These are phyloP conservation scores for Ceratobasidium sp. DNA, from an alignment of 1,284 basidiomycete genomes.

Conservation along the genomic window DNA sequence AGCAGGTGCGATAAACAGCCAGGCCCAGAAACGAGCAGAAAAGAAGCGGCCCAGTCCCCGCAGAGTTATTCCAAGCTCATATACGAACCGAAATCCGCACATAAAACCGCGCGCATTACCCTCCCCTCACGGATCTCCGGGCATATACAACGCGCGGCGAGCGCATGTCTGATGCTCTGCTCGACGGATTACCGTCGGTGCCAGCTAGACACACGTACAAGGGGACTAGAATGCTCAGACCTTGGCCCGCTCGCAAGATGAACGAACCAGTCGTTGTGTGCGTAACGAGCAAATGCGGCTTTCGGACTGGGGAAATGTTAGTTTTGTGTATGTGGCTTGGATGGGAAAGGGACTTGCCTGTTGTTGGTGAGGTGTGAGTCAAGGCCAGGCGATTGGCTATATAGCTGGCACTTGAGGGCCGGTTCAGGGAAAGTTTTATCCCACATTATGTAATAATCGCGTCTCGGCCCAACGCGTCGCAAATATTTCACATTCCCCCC, in stretches of 20 bases:
- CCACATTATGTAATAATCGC: too few species aligned
- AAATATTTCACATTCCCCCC: too few species aligned
- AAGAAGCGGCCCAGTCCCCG: slow-evolving; percentile 31
- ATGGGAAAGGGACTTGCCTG: neutral
- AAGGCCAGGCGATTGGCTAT: neutral
- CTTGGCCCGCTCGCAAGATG: slow-evolving; percentile 42
- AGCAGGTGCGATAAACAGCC: slow-evolving; percentile 22
- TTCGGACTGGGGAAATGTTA: slow-evolving; percentile 29
- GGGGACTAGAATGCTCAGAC: slow-evolving; percentile 44
- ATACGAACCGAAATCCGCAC: neutral
- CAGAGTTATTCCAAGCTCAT: slow-evolving; percentile 45
- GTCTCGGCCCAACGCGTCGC: neutral
- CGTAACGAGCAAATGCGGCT: slow-evolving; percentile 45
- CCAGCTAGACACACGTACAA: slow-evolving; percentile 40
- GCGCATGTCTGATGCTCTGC: slow-evolving; percentile 45
- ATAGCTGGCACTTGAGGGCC: slow-evolving; percentile 4
- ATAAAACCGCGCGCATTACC: slow-evolving; percentile 7
- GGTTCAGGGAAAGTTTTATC: neutral
- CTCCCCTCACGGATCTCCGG: slow-evolving; percentile 40
- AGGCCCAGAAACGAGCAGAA: neutral
- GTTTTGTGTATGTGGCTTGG: neutral
- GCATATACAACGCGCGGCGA: slow-evolving; percentile 16
- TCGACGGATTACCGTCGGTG: slow-evolving; percentile 39
- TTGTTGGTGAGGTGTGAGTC: slow-evolving; percentile 5
- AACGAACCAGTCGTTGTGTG: slow-evolving; percentile 17